phyloP scores from a whole-genome alignment of 257 asterid species.

The Solanum sparsipilum region DNA sequence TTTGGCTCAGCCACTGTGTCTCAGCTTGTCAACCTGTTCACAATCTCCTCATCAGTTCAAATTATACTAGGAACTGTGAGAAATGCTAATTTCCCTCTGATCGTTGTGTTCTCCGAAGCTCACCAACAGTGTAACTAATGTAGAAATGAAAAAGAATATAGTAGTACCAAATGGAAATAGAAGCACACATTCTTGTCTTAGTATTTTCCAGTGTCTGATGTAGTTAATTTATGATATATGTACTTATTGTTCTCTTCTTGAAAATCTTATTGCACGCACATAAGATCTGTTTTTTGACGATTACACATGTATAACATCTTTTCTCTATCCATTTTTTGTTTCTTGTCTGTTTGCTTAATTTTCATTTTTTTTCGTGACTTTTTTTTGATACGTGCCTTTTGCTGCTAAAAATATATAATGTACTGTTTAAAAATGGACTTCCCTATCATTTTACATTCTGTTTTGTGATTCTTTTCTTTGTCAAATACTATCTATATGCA shows the following conservation, averaged over 20 bases:
- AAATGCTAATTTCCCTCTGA: background rate
- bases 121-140: background rate
- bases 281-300: background rate
- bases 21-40: background rate
- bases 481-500: slow-evolving; percentile 23
- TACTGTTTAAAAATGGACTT: background rate
- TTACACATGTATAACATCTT: background rate
- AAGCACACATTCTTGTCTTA: background rate
- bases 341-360: background rate
- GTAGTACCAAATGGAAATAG: background rate
- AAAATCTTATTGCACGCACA: background rate
- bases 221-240: background rate
- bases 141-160: background rate
- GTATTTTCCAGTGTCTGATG: background rate
- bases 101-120: background rate
- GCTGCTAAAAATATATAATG: background rate
- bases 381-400: background rate
- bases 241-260: background rate
- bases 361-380: background rate
- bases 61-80: background rate
- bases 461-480: background rate
- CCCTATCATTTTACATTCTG: background rate
- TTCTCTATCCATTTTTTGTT: background rate
- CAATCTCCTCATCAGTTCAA: background rate
- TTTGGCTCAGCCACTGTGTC: background rate